Conservation (phyloP, 2,329 filamentous ascomycete species). For the Colletotrichum sp. region DNA sequence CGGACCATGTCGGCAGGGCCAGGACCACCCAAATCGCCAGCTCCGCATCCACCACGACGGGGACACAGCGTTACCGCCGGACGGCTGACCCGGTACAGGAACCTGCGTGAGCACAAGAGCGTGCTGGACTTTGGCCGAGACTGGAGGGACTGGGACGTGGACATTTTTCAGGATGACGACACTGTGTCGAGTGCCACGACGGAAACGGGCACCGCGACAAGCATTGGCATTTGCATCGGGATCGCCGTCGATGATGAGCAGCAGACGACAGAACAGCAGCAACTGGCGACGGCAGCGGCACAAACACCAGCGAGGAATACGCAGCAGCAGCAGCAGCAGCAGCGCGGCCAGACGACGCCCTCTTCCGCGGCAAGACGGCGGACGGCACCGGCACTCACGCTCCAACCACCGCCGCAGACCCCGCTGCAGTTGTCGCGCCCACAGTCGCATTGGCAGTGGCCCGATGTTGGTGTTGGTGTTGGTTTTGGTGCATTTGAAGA, state of each 20-base stretch:
- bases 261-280: not conserved
- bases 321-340: constrained; percentile 10
- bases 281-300: not conserved
- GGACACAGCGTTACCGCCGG: constrained; percentile 13
- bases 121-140: constrained; percentile 17
- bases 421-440: not conserved
- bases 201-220: constrained; percentile 18
- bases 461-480: not conserved
- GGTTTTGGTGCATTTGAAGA: not conserved
- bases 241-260: constrained; percentile 14
- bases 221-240: constrained; percentile 13
- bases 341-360: not conserved
- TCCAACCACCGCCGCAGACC: constrained; percentile 3
- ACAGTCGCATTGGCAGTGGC: constrained; percentile 1
- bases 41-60: constrained; percentile 17
- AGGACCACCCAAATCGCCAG: constrained; percentile 16
- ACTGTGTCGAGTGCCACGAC: constrained; percentile 19
- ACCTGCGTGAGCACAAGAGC: constrained; percentile 15
- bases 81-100: constrained; percentile 10
- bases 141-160: constrained; percentile 21
- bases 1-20: constrained; percentile 20
- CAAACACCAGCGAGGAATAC: not conserved
- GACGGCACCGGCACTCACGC: constrained; percentile 2
- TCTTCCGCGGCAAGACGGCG: constrained; percentile 1
- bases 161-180: constrained; percentile 18